Conservation (phyloP, 441 rosid genomes). For the Arabidopsis lyrata region DNA sequence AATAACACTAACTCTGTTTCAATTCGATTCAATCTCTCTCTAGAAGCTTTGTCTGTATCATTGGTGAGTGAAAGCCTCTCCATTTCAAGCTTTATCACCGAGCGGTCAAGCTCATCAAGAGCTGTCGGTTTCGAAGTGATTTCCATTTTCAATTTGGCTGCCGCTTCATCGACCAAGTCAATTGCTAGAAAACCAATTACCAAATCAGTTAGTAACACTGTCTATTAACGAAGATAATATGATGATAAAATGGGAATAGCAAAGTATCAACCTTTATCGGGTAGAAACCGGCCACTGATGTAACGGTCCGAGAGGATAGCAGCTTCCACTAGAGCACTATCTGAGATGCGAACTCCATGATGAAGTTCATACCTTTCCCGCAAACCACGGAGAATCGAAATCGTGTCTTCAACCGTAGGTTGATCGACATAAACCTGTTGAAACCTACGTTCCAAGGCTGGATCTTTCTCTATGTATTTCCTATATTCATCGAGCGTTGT, state of each 20-base stretch:
- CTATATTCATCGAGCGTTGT: constrained; percentile 92
- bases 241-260: constrained; percentile 10
- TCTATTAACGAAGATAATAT: neutral
- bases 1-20: constrained; percentile 72
- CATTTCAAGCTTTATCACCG: constrained; percentile 94
- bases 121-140: constrained; percentile 98
- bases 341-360: constrained; percentile 96
- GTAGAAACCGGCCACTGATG: constrained; percentile 92
- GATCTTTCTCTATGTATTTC: constrained; percentile 94
- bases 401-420: constrained; percentile 85
- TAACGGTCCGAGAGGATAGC: constrained; percentile 93
- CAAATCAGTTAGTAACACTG: constrained; percentile 32
- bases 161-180: constrained; percentile 98
- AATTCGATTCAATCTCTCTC: constrained; percentile 81
- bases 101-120: constrained; percentile 94
- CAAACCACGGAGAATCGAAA: constrained; percentile 88
- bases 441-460: constrained; percentile 94
- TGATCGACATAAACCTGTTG: constrained; percentile 98
- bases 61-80: constrained; percentile 89
- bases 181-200: constrained; percentile 67
- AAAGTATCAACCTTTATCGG: constrained; percentile 80
- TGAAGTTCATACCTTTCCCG: constrained; percentile 94
- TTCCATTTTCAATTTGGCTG: constrained; percentile 96
- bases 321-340: constrained; percentile 93
- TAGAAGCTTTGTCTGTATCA: constrained; percentile 89